phyloP scores from a whole-genome alignment of 73 alveolate species.

The Tetrahymena borealis region DNA sequence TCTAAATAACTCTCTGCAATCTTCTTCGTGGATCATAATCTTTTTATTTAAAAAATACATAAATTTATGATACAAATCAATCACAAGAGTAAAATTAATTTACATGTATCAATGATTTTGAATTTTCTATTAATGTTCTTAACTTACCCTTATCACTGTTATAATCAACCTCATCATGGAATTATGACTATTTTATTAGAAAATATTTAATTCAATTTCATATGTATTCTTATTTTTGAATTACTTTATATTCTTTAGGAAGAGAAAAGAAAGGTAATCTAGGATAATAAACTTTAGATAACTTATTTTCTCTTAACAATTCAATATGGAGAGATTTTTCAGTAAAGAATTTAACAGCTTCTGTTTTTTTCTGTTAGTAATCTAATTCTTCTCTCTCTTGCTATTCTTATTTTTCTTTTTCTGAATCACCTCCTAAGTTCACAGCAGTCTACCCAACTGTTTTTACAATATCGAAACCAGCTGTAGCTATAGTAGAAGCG shows the following conservation, averaged over 20 bases:
- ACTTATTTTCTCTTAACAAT: constrained; percentile 15
- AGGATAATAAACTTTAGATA: constrained; percentile 21
- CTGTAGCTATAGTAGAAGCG: constrained; percentile 1
- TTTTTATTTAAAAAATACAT: not conserved
- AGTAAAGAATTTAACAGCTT: constrained; percentile 41
- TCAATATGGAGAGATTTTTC: constrained; percentile 35
- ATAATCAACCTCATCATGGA: constrained; percentile 83
- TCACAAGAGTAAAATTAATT: constrained; percentile 47
- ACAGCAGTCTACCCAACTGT: constrained; percentile 7
- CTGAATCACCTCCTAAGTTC: constrained; percentile 15
- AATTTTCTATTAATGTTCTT: constrained; percentile 66
- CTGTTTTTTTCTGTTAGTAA: not conserved
- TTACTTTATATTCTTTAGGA: constrained; percentile 30
- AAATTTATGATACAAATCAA: not conserved
- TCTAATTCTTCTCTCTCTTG: constrained; percentile 8
- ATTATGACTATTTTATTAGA: not conserved
- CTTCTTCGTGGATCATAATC: constrained; percentile 41
- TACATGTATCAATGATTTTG: constrained; percentile 81
- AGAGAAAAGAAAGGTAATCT: constrained; percentile 27
- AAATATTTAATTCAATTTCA: too few species aligned
- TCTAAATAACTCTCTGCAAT: constrained; percentile 18
- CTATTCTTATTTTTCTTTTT: constrained; percentile 16
- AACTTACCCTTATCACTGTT: constrained; percentile 53
- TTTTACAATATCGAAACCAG: not conserved
- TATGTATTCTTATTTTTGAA: too few species aligned